Base-by-base conservation (phyloP, 257 asterid species). In the Catharanthus roseus region DNA sequence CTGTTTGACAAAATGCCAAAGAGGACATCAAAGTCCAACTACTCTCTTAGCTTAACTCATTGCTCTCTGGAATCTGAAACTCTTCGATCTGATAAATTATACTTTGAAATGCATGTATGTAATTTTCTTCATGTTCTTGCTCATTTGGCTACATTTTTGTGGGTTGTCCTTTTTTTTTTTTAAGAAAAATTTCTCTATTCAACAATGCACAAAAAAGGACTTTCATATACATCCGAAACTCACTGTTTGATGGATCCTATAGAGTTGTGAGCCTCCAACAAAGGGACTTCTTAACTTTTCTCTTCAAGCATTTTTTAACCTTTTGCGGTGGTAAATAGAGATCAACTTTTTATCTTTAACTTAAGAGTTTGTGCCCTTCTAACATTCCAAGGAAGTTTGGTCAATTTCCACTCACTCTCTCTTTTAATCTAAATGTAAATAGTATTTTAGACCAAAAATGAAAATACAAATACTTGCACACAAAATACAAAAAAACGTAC, bases 61-160 rank as follows among this genome's bases (percentile, higher is more conserved):
- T 62, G 3, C 23, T 33, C 47, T 62, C 24, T 61, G 69, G 69
- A 61, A 47, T 36, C 41, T 63, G 69, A 49, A 51, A 39, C 73
- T 10, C 53, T 41, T n/a, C 26, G 61, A 33, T 69, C 34, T 29
- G 18, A 53, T 53, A 53, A 53, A 65, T 12, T 33, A 3, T 9
- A 54, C 45, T 24, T 70, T 55, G 54, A 69, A 34, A 53, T n/a
- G n/a, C 10, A 21, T 47, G 69, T 39, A 16, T 61, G 75, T 72
- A 72, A 44, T 72, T 65, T 72, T 72, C 77, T 56, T 2, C 8
- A 5, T 64, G 71, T 65, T 72, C 23, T 64, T 42, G 56, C 61
- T 56, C 77, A 64, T 51, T 62, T 62, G 67, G 67, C 47, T 33
- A 62, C 28, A 51, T 6, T 51, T 51, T 51, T n/a, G 58, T 51